A percentile compares a stretch with the other conserved stretches of the same genome.
phyloP scores from a whole-genome alignment of 192 early-diverging fungal genomes.

The Spinellus fusiger region DNA sequence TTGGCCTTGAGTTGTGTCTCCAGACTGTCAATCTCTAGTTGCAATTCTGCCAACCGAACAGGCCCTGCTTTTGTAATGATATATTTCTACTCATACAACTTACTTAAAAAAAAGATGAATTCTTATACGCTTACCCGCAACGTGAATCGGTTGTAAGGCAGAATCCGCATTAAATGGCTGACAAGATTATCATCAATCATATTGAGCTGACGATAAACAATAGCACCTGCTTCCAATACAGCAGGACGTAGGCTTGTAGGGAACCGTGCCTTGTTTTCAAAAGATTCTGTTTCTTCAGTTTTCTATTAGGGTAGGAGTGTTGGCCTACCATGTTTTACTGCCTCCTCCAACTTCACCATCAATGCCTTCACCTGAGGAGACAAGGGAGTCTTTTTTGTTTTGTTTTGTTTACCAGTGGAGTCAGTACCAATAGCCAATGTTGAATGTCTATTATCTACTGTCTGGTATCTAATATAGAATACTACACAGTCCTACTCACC shows the following conservation, averaged over 20 bases:
- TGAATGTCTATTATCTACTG: too few relatives aligned
- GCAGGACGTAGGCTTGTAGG: conserved; percentile 36
- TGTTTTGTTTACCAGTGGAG: too few relatives aligned
- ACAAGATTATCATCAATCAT: conserved; percentile 40
- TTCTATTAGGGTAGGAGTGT: not conserved
- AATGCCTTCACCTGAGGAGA: conserved; percentile 25
- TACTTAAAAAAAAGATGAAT: not conserved
- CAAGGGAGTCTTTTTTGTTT: conserved; percentile 17
- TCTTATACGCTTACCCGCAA: conserved; percentile 27
- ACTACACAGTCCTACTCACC: not conserved
- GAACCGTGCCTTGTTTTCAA: conserved; percentile 45
- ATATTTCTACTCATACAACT: conserved; percentile 16
- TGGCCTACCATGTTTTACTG: conserved; percentile 28
- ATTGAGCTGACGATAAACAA: conserved; percentile 14
- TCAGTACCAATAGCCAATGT: too few relatives aligned
- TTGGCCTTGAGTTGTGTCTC: conserved; percentile 3
- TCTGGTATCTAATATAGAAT: too few relatives aligned
- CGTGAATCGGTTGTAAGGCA: conserved; percentile 52
- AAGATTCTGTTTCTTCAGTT: too few relatives aligned
- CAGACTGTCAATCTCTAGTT: conserved; percentile 25
- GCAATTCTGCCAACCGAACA: conserved; percentile 16
- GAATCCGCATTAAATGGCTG: conserved; percentile 33
- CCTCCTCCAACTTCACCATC: conserved; percentile 19
- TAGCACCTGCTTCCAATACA: conserved; percentile 29
- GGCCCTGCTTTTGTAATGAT: conserved; percentile 22